phyloP scores from a whole-genome alignment of 2,329 filamentous ascomycete species.

The Plectosphaerella sp. region DNA sequence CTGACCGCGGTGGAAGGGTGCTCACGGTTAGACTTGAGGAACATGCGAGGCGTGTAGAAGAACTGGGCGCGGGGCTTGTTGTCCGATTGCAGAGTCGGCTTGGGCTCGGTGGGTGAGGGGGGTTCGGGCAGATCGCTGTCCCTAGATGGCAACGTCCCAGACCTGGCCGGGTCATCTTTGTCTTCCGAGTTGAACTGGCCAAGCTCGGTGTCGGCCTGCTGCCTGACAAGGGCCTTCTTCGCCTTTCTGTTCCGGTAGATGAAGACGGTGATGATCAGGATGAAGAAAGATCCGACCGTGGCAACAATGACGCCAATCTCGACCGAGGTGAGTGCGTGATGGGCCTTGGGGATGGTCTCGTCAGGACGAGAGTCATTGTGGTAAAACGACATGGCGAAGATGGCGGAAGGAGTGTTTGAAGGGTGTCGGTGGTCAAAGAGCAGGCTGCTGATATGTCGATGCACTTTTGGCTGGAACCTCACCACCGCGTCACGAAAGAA shows the following conservation, averaged over 20 bases:
- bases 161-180: not conserved
- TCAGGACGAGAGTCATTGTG: conserved; percentile 9
- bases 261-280: conserved; percentile 17
- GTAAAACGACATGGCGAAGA: conserved; percentile 10
- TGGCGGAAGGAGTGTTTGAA: too few species aligned
- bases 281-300: conserved; percentile 15
- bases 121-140: not conserved
- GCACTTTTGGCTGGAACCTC: too few species aligned
- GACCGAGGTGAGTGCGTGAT: conserved; percentile 14
- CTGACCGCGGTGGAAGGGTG: too few species aligned
- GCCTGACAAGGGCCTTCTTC: not conserved
- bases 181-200: not conserved
- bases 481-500: too few species aligned
- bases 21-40: not conserved
- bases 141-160: not conserved
- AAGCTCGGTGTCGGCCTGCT: not conserved
- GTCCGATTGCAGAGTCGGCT: not conserved
- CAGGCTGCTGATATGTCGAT: too few species aligned
- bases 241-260: conserved; percentile 10
- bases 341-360: conserved; percentile 6
- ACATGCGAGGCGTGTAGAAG: not conserved
- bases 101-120: not conserved
- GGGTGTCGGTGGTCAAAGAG: too few species aligned
- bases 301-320: conserved; percentile 22
- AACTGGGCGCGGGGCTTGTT: not conserved